Base-by-base conservation (phyloP, 805 yeast species). In the Brettanomyces sp. region DNA sequence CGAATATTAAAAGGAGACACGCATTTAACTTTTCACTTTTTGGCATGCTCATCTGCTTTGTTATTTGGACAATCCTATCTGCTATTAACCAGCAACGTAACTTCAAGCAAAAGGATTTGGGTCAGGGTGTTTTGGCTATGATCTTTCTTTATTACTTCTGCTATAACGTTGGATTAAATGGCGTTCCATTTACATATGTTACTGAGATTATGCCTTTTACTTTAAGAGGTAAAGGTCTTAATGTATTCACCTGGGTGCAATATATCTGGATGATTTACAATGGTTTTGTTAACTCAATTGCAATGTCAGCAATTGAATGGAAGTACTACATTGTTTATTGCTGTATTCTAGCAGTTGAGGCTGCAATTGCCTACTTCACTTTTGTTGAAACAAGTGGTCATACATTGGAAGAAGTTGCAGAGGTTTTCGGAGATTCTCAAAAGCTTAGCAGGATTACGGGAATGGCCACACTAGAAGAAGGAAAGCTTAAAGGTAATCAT, bases 141-240 rank as follows among this genome's bases (percentile, higher is more conserved):
- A 74, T 76, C 45, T 75, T 73, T 66, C 54, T 74, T 37, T 72
- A 64, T 67, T 65, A 67, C 57, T 53, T 59, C 44, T 62, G 65
- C 37, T 74, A 72, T 59, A 64, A 70, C 52, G 57, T 66, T 39
- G 73, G 73, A 36, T 54, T 62, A 44, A 70, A 71, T 47, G 77
- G 77, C 43, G 62, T 73, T 45, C 74, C 76, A 44, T 67, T 58
- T 54, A 53, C 71, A 40, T 74, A 74, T 55, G 53, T 68, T 44
- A 70, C 79, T 37, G 79, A 72, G 56, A 61, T 62, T 34, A 49
- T 61, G 43, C 63, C 71, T 42, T 62, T 53, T 28, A 47, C 45
- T 39, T n/a, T 44, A 5, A 48, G 61, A 42, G 52, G 54, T 13
- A 52, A 46, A n/a, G 62, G 62, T 9, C 45, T 48, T 34, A 46